Evolutionary conservation across 192 early-diverging fungal genomes (phyloP), one percentile per base, ranked within the genome.

Genomic region (Coemansia guatemalensis): DNA sequence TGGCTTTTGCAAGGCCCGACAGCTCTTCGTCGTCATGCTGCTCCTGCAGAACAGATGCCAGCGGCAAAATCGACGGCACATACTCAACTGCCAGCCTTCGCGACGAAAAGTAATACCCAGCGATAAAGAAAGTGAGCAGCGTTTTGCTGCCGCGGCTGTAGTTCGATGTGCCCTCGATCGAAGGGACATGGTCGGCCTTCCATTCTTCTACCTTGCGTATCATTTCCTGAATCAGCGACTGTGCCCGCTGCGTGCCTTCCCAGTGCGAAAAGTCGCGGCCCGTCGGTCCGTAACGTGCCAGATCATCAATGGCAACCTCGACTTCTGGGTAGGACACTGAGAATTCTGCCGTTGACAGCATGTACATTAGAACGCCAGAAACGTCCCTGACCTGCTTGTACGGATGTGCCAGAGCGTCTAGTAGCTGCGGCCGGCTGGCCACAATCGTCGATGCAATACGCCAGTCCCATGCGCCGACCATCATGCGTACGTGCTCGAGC

Each of bases 361-460:
- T 83, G 57, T 91, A 88, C 58, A 96, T 86, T 52, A 86, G 79
- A 7, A 78, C 78, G 24, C 92, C 95, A 5, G 95, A 65, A 17
- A 84, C 74, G 56, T 94, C 90, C 4, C 96, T 85, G 23, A 97
- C 92, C 71, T 95, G 93, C 62, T 95, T 87, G 78, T 97, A 98
- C 11, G 93, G 94, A 71, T 93, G 88, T 14, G 78, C 74, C 58
- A 94, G 66, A 30, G 84, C 81, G 12, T 79, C 66, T 44, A 67
- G 22, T 27, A 81, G 63, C 6, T 73, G 68, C 23, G 69, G 73
- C 25, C 53, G 63, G 53, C 73, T 72, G 14, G 67, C 60, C 2
- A 65, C 24, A 3, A 81, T 66, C 4, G 78, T 32, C 41, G 78
- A 72, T n/a, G 65, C 73, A 5, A 96, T 52, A 7, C 90, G 82